Evolutionary conservation across 2,329 filamentous ascomycete species (phyloP).

Genomic region (Chaetomiaceae sp.): DNA sequence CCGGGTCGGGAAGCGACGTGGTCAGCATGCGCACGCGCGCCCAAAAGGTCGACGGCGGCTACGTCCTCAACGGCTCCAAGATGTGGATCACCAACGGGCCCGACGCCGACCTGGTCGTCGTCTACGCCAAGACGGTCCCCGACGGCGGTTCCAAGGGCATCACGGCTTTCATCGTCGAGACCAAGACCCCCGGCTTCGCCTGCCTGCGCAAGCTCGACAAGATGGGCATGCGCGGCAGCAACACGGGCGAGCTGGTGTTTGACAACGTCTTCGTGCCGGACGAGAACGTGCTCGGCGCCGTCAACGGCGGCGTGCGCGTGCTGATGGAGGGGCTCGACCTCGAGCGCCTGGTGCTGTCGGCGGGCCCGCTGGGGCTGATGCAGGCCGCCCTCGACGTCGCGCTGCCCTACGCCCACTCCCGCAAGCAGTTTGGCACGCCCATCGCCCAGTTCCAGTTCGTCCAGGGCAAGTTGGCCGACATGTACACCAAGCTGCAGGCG

Average conservation of each 20-base stretch:
- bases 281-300: constrained; percentile 71
- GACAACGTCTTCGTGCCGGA: constrained; percentile 84
- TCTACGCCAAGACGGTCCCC: constrained; percentile 94
- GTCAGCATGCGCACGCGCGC: constrained; percentile 92
- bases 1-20: constrained; percentile 85
- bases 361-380: constrained; percentile 91
- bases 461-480: constrained; percentile 89
- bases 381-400: constrained; percentile 81
- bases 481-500: constrained; percentile 91
- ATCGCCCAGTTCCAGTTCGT: constrained; percentile 91
- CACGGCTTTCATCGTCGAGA: constrained; percentile 87
- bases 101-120: constrained; percentile 85
- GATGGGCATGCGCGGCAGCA: constrained; percentile 95
- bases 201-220: constrained; percentile 92
- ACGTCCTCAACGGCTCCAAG: constrained; percentile 81
- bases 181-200: constrained; percentile 67
- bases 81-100: constrained; percentile 99
- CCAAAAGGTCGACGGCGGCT: constrained; percentile 76
- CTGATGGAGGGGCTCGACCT: constrained; percentile 96
- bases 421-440: constrained; percentile 81
- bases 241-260: constrained; percentile 91
- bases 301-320: constrained; percentile 82
- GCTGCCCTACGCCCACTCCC: constrained; percentile 82
- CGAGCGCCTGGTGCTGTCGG: constrained; percentile 85
- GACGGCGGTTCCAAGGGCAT: constrained; percentile 81